Percentiles rank a stretch among this genome's conserved stretches.
phyloP scores from a whole-genome alignment of 2,329 filamentous ascomycete species.

The Xylariales sp. region DNA sequence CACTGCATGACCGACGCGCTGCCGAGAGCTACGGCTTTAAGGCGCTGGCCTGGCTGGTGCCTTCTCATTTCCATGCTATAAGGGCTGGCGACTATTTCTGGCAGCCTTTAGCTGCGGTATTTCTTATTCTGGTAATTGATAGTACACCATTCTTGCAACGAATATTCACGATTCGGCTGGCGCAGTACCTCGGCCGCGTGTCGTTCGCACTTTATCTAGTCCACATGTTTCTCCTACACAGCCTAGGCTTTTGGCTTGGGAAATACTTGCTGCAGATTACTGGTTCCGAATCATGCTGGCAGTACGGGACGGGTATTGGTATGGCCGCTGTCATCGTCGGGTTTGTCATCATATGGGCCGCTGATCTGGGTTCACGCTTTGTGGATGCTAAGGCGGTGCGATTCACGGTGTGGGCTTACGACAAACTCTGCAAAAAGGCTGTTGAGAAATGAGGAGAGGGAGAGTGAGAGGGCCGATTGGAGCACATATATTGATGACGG shows the following conservation, averaged over 20 bases:
- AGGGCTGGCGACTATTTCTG: conserved; percentile 45
- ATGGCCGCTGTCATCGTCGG: conserved; percentile 34
- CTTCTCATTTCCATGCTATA: conserved; percentile 34
- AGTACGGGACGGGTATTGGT: conserved; percentile 36
- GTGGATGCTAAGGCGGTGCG: conserved; percentile 42
- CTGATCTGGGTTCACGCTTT: conserved; percentile 42
- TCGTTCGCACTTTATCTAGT: conserved; percentile 48
- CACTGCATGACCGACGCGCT: conserved; percentile 40
- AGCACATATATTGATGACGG: background rate
- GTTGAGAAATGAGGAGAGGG: background rate
- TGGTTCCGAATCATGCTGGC: conserved; percentile 31
- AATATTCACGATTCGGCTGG: conserved; percentile 46
- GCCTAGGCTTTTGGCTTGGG: conserved; percentile 39
- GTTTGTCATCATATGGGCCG: conserved; percentile 38
- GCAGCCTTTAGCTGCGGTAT: conserved; percentile 44
- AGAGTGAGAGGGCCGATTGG: background rate
- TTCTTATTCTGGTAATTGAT: conserved; percentile 45
- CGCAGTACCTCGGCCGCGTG: conserved; percentile 48
- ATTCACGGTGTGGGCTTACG: conserved; percentile 40
- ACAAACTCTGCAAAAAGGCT: conserved; percentile 30
- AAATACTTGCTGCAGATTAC: conserved; percentile 32
- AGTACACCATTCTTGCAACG: conserved; percentile 41
- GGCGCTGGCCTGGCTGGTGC: conserved; percentile 39
- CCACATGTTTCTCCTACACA: conserved; percentile 45
- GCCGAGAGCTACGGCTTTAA: conserved; percentile 41